Base-by-base conservation (phyloP, 2,329 filamentous ascomycete genomes). In the Phaeosphaeria sp. region DNA sequence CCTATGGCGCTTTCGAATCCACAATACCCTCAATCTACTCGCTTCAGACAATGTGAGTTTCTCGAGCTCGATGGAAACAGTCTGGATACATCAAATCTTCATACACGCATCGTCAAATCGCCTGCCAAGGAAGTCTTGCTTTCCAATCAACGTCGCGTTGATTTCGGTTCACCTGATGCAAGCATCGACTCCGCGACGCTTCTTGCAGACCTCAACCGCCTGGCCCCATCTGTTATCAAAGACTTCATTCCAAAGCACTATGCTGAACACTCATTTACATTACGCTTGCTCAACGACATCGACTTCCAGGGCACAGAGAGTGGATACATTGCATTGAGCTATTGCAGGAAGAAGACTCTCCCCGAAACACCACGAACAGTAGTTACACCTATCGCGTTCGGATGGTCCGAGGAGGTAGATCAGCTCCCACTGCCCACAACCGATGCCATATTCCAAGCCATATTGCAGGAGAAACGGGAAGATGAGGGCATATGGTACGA, bases 401-500 rank as follows among this genome's bases (percentile, higher is more conserved):
- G 73, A 15, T 76, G 72, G 73, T 64, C 68, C 7, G 70, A 63
- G 51, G 73, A 70, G 22, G 59, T 74, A 4, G 68, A 74, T 20
- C 67, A 77, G 53, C 79, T 77, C 52, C 79, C 77, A 0, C 62
- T 80, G 6, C 78, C 78, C 0, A 74, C 77, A 13, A 75, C 73
- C 33, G 63, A 63, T 18, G 73, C 73, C 5, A 74, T 81, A 58
- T 80, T 80, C 46, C 72, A 78, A 56, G 79, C 78, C 1, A 74
- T 80, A 0, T 68, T 79, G 49, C 68, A 73, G 49, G 78, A 81
- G 61, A 71, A 76, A 20, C 55, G 59, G 30, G 65, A 69, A 18
- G 65, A 66, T 6, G 79, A 81, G 63, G 79, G 79, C 6, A 56
- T 81, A 5, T 81, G 78, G 79, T 78, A 79, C 42, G 79, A 81